Evolutionary conservation across 2,329 filamentous ascomycete species (phyloP).

Genomic region (Aaosphaeria arxii): DNA sequence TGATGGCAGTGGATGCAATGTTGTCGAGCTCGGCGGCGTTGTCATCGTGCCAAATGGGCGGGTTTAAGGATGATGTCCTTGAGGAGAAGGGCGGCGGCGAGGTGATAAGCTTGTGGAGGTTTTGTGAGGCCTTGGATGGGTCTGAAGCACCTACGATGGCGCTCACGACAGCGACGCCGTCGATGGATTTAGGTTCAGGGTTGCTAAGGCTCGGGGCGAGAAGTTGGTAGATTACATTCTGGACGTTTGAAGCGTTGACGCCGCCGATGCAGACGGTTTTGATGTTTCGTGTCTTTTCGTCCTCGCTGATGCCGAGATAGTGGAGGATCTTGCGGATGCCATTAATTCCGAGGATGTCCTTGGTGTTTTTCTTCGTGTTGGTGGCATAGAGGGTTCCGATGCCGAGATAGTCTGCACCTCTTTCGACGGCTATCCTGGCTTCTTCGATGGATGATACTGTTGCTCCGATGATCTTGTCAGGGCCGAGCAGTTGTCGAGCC

Average conservation of each 20-base stretch:
- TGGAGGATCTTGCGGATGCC: conserved; percentile 67
- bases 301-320: conserved; percentile 51
- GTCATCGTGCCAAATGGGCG: background rate
- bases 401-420: conserved; percentile 86
- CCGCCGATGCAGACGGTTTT: conserved; percentile 81
- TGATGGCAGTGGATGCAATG: conserved; percentile 7
- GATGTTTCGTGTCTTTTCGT: conserved; percentile 24
- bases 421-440: conserved; percentile 66
- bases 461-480: conserved; percentile 80
- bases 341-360: conserved; percentile 71
- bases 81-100: conserved; percentile 20
- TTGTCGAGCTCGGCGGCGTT: background rate
- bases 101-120: conserved; percentile 58
- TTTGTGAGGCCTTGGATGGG: conserved; percentile 60
- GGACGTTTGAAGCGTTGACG: conserved; percentile 73
- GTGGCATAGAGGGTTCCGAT: conserved; percentile 89
- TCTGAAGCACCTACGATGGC: conserved; percentile 75
- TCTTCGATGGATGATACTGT: conserved; percentile 76
- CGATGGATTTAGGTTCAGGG: conserved; percentile 55
- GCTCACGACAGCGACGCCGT: conserved; percentile 85
- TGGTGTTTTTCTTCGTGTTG: conserved; percentile 78
- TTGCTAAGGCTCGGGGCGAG: conserved; percentile 31
- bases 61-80: conserved; percentile 2
- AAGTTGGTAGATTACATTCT: conserved; percentile 72
- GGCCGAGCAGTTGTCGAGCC: conserved; percentile 71